These are phyloP conservation scores for Smallanthus sonchifolius DNA, from an alignment of 129 eudicot species.

Conservation along the genomic window DNA sequence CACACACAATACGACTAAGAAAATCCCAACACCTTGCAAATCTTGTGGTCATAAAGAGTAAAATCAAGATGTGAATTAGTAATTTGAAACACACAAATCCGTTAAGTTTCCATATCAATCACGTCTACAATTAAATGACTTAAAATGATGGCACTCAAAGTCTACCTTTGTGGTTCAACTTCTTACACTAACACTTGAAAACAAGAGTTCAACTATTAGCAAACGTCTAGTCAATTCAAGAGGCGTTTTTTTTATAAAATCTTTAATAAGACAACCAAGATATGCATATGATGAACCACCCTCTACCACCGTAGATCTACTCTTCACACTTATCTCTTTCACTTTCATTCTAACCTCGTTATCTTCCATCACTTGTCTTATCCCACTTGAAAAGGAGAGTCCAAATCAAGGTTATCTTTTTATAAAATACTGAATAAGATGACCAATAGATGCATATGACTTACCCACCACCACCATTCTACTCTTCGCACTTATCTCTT, in stretches of 20 bases:
- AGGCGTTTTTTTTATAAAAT: not conserved
- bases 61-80: no score
- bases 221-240: not conserved
- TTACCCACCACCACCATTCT: constrained; percentile 13
- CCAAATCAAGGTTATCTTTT: no score
- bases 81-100: no score
- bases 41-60: no score
- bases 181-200: not conserved
- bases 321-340: constrained; percentile 1
- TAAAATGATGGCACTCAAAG: no score
- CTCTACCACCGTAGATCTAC: constrained; percentile 4
- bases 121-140: no score
- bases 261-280: constrained; percentile 2
- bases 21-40: no score
- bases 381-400: no score
- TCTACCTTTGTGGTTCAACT: constrained; percentile 2
- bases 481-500: no score
- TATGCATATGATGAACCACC: constrained; percentile 21
- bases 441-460: constrained; percentile 9
- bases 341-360: constrained; percentile 6
- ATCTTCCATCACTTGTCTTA: constrained; percentile 13
- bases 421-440: constrained; percentile 1
- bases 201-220: not conserved
- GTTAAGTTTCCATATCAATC: no score
- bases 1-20: no score